phyloP scores from a whole-genome alignment of 371 early-diverging fungal genomes.

The Cokeromyces recurvatus region DNA sequence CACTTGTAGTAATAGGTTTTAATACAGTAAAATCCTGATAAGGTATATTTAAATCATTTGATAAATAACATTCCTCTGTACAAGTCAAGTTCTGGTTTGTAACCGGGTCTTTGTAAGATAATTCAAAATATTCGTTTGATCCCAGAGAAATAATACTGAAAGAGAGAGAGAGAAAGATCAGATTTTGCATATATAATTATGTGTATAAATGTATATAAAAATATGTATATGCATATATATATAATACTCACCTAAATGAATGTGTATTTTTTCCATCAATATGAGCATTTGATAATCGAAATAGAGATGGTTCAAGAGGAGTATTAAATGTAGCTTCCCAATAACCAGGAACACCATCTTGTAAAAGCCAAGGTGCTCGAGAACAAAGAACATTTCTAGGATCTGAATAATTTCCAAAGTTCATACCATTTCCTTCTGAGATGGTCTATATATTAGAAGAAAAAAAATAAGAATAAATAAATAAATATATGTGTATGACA shows the following conservation, averaged over 20 bases:
- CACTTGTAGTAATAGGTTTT: slow-evolving; percentile 27
- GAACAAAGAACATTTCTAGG: slow-evolving; percentile 34
- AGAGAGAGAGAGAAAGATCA: too few relatives aligned
- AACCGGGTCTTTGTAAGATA: slow-evolving; percentile 60
- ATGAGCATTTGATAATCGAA: slow-evolving; percentile 59
- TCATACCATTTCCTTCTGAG: slow-evolving; percentile 40
- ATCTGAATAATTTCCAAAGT: slow-evolving; percentile 18
- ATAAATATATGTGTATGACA: slow-evolving; percentile 1
- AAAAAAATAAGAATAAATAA: too few relatives aligned
- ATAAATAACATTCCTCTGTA: slow-evolving; percentile 54
- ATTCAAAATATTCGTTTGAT: slow-evolving; percentile 42
- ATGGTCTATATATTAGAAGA: slow-evolving; percentile 36
- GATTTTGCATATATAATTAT: too few relatives aligned
- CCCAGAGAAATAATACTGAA: slow-evolving; percentile 38
- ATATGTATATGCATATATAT: background rate
- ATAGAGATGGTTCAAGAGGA: slow-evolving; percentile 56
- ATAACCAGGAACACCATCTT: slow-evolving; percentile 67
- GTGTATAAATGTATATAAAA: too few relatives aligned
- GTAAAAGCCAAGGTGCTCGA: slow-evolving; percentile 55
- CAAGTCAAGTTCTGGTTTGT: slow-evolving; percentile 49
- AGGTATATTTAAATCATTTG: slow-evolving; percentile 30
- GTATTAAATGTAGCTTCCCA: slow-evolving; percentile 60
- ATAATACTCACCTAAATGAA: slow-evolving; percentile 40
- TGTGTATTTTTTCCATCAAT: slow-evolving; percentile 56
- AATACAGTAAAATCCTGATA: slow-evolving; percentile 66